A percentile compares a stretch with the other conserved stretches of the same genome.
phyloP scores from a whole-genome alignment of 768 basidiomycete species.

The Macrocybe gigantea region DNA sequence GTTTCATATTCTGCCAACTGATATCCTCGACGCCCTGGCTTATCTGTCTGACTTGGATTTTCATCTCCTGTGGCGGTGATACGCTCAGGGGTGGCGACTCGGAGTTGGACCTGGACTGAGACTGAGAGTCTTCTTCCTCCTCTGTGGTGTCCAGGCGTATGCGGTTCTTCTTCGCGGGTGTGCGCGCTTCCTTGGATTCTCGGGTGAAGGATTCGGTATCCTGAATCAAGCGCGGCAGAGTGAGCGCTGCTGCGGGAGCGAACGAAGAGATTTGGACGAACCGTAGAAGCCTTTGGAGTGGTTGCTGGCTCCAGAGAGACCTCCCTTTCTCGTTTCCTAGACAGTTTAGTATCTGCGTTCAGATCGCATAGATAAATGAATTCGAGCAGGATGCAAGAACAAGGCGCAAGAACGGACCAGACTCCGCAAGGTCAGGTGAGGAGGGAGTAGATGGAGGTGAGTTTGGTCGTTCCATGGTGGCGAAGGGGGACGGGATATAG shows the following conservation, averaged over 20 bases:
- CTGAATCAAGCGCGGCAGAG: constrained; percentile 17
- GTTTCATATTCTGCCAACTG: constrained; percentile 54
- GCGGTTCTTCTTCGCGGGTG: constrained; percentile 76
- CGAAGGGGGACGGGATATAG: constrained; percentile 12
- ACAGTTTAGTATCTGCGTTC: constrained; percentile 37
- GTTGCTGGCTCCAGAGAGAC: constrained; percentile 66
- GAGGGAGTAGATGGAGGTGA: constrained; percentile 36
- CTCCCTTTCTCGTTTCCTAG: constrained; percentile 74
- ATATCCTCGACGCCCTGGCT: constrained; percentile 77
- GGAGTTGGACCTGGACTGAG: constrained; percentile 36
- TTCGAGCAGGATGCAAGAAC: constrained; percentile 8
- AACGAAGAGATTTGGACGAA: constrained; percentile 20
- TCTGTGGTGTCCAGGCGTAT: constrained; percentile 53
- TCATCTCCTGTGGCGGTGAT: constrained; percentile 76
- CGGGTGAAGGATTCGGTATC: constrained; percentile 30
- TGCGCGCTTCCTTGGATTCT: constrained; percentile 47
- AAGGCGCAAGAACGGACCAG: constrained; percentile 27
- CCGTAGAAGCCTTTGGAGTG: constrained; percentile 35
- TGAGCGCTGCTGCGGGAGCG: not conserved
- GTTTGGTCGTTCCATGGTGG: constrained; percentile 7
- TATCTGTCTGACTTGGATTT: constrained; percentile 66
- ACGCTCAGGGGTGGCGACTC: constrained; percentile 40
- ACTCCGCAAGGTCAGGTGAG: constrained; percentile 37
- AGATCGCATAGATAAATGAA: constrained; percentile 14
- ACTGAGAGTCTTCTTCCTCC: constrained; percentile 50